phyloP scores from a whole-genome alignment of 2,329 filamentous ascomycete genomes.

The Aureobasidium sp. region DNA sequence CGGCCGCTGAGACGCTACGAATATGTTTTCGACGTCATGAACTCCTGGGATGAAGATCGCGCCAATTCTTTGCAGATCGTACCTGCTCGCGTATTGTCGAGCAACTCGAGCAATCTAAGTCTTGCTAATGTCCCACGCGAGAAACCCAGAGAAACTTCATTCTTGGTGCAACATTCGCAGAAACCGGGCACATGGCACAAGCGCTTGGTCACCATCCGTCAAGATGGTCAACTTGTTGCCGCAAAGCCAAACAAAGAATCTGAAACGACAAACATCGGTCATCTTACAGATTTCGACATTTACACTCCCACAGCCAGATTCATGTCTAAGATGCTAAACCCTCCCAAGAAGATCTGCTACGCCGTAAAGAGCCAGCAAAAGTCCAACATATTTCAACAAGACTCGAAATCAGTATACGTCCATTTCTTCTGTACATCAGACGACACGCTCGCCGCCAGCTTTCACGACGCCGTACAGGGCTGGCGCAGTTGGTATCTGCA shows the following conservation, averaged over 20 bases:
- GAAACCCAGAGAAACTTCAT: slow-evolving; percentile 57
- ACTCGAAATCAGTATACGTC: slow-evolving; percentile 68
- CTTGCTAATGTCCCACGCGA: slow-evolving; percentile 54
- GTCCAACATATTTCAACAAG: slow-evolving; percentile 73
- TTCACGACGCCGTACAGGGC: slow-evolving; percentile 61
- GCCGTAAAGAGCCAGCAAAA: slow-evolving; percentile 86
- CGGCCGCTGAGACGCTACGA: slow-evolving; percentile 80
- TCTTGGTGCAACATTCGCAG: slow-evolving; percentile 73
- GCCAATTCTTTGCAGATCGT: slow-evolving; percentile 67
- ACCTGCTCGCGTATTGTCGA: slow-evolving; percentile 44
- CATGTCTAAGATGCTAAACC: slow-evolving; percentile 61
- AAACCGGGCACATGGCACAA: slow-evolving; percentile 83
- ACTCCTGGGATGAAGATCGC: slow-evolving; percentile 80
- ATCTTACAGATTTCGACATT: slow-evolving; percentile 87
- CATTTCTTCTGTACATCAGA: slow-evolving; percentile 88
- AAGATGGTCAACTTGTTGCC: slow-evolving; percentile 61
- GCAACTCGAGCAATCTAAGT: slow-evolving; percentile 54
- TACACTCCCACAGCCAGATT: slow-evolving; percentile 67
- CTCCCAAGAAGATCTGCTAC: slow-evolving; percentile 78
- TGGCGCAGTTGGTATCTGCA: slow-evolving; percentile 93
- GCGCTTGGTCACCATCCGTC: slow-evolving; percentile 63
- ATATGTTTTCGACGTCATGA: slow-evolving; percentile 76
- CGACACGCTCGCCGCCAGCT: slow-evolving; percentile 54
- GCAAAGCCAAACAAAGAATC: slow-evolving; percentile 65
- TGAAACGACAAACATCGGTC: slow-evolving; percentile 64